Percentiles rank a stretch among this genome's conserved stretches.
Evolutionary conservation across 805 yeast species (phyloP).

Genomic region (Metschnikowia colocasiae): DNA sequence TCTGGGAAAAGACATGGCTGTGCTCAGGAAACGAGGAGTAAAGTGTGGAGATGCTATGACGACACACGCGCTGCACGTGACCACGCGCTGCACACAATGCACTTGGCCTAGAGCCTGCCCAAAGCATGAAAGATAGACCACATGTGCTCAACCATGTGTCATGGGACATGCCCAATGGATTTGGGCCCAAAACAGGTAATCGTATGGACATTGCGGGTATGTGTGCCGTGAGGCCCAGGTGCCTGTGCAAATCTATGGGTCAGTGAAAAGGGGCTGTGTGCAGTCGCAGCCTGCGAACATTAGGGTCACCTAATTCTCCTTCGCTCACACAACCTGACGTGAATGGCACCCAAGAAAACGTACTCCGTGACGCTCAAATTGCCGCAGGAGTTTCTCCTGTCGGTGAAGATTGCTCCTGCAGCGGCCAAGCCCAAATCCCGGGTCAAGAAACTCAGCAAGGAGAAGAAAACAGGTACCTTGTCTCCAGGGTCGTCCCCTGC

Average conservation of each 20-base stretch:
- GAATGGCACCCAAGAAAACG: constrained; percentile 37
- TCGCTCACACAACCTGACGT: neutral
- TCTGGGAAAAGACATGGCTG: constrained; percentile 10
- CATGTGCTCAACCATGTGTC: no score
- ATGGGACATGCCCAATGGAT: no score
- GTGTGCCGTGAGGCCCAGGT: no score
- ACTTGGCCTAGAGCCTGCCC: no score
- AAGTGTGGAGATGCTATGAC: constrained; percentile 4
- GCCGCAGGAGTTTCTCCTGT: constrained; percentile 27
- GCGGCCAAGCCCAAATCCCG: constrained; percentile 27
- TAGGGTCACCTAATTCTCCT: neutral
- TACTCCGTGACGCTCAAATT: constrained; percentile 32
- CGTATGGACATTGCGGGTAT: no score
- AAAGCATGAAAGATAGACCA: no score
- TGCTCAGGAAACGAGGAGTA: neutral
- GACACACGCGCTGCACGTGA: neutral
- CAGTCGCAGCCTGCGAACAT: neutral
- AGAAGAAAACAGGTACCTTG: constrained; percentile 22
- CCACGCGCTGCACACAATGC: neutral
- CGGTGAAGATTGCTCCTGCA: constrained; percentile 23
- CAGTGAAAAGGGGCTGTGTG: neutral
- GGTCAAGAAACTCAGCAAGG: constrained; percentile 30
- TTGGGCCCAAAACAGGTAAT: no score
- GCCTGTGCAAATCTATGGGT: no score
- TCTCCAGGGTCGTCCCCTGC: constrained; percentile 29